Evolutionary conservation across 192 early-diverging fungal genomes (phyloP).

Genomic region (Funneliformis geosporum): DNA sequence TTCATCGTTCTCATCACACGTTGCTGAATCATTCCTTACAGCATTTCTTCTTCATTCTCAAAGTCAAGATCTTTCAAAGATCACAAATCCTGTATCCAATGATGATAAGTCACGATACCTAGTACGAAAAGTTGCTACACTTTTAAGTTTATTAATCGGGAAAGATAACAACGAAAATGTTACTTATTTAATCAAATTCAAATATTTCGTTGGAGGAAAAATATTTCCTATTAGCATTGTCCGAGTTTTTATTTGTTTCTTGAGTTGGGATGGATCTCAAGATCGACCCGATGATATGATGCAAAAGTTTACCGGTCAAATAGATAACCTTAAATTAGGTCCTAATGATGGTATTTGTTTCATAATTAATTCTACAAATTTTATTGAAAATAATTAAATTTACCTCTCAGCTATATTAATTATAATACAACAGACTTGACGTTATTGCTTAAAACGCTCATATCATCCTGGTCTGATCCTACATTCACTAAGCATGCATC

Average conservation of each 20-base stretch:
- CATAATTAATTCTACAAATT: neutral
- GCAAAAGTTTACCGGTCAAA: neutral
- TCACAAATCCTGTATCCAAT: neutral
- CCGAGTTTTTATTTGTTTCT: slow-evolving; percentile 28
- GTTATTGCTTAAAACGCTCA: slow-evolving; percentile 10
- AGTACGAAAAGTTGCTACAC: slow-evolving; percentile 7
- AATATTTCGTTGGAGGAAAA: slow-evolving; percentile 32
- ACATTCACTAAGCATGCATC: slow-evolving; percentile 31
- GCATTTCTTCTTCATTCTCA: slow-evolving; percentile 3
- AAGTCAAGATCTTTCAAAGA: neutral
- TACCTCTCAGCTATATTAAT: neutral
- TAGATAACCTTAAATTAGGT: neutral
- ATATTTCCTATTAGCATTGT: slow-evolving; percentile 16
- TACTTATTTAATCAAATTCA: slow-evolving; percentile 17
- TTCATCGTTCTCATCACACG: slow-evolving; percentile 4
- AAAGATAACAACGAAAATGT: neutral
- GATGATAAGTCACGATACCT: slow-evolving; percentile 12
- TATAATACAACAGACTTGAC: slow-evolving; percentile 14
- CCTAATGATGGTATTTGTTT: slow-evolving; percentile 17
- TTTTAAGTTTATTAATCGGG: slow-evolving; percentile 19
- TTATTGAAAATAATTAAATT: neutral
- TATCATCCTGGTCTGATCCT: slow-evolving; percentile 25
- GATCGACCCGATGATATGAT: neutral
- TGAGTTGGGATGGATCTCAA: slow-evolving; percentile 6
- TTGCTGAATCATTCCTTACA: slow-evolving; percentile 15